Evolutionary conservation across 148 eudicot species (phyloP), one percentile per base, ranked within the genome.

Genomic region (Chenopodium formosanum): DNA sequence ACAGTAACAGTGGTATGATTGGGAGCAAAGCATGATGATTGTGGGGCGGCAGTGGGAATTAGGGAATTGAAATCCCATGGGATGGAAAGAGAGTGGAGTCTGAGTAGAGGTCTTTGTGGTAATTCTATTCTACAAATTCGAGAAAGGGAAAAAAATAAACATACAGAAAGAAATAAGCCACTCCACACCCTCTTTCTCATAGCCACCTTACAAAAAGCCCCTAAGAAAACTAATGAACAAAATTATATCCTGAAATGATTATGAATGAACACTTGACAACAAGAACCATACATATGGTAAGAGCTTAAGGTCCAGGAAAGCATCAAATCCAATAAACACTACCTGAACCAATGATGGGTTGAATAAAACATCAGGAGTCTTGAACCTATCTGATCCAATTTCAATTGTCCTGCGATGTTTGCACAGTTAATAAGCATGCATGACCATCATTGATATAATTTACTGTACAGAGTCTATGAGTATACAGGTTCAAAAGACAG

Each of bases 321-420:
- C 48, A 78, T 27, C 64, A n/a, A 77, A 25, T 37, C 48, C 47
- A 32, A 46, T 27, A 37, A 34, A 73, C 84, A 89, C 73, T 23
- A 96, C 99, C 91, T 88, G 91, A 88, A 82, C 97, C 89, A 96
- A 88, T 78, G 97, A 89, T 58, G 99, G 99, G 83, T 94, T 96
- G 88, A 96, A 96, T 60, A 96, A 84, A n/a, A 96, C 88, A 88
- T 96, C 99, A 76, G 99, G 99, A 78, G 89, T 94, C 90, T 96
- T 96, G 89, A 95, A 95, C 85, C 96, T 95, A 82, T 95, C 98
- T 77, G 99, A 85, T 79, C 99, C 99, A 82, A 96, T 92, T 89
- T 96, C 99, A 69, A 96, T 96, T 62, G 95, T 92, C 92, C 99
- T 96, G 89, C 31, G 77, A 85, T 7, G 82, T 9, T 77, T 77